Evolutionary conservation across 257 asterid species (phyloP), one percentile per base, ranked within the genome.

Genomic region (Ligustrum vulgare): DNA sequence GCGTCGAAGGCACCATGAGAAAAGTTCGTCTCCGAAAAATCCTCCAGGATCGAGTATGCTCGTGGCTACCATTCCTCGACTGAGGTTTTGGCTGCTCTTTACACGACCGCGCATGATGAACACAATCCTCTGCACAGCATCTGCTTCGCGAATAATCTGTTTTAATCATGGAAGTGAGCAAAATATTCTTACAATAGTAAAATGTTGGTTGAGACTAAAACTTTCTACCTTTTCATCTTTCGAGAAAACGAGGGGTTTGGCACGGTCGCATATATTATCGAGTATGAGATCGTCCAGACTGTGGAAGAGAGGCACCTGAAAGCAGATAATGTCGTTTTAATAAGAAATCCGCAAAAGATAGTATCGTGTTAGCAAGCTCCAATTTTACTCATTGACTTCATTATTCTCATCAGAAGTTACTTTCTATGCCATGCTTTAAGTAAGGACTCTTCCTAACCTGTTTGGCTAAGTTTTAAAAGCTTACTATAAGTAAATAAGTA

Each of bases 251-350:
- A 95, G 90, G 35, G 97, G 97, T 84, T 83, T 90, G 39, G 91
- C 94, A 12, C 98, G 98, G 75, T 95, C 99, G 64, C 99, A 95
- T 18, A 95, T 93, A 71, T 95, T 95, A 87, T 95, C 99, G 5
- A 95, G 90, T 72, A 95, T 93, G 36, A 93, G 91, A 85, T 90
- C 98, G 75, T 92, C 97, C 88, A 95, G 73, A 82, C 85, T 90
- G 25, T 89, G 92, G 74, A 95, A 93, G 80, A 93, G 78, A 18
- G 98, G 98, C 18, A 93, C 98, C 97, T 94, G 84, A 36, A 58
- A 43, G 8, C 0, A 39, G 25, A 69, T 35, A 67, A 68, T 23
- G 28, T 68, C 45, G 16, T 25, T 25, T 67, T 34, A 31, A 34
- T 5, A n/a, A 6, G 66, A 58, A 18, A 12, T 25, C 43, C 4